phyloP scores from a whole-genome alignment of 2,329 filamentous ascomycete genomes.

The Hypoxylon sp. region DNA sequence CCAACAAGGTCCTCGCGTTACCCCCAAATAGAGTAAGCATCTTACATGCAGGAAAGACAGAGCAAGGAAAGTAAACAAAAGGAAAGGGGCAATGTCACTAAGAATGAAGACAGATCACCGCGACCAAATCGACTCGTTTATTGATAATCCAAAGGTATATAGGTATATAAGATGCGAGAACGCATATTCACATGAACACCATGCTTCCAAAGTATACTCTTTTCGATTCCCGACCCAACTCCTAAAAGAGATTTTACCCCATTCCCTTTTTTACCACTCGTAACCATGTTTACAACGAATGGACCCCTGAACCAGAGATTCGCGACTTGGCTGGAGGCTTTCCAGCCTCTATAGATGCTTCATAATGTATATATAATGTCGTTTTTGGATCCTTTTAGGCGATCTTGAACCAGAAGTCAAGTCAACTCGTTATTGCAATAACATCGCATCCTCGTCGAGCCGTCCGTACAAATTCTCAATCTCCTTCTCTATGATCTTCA shows the following conservation, averaged over 20 bases:
- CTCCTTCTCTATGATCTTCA: slow-evolving; percentile 71
- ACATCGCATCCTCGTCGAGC: slow-evolving; percentile 69
- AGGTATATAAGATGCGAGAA: background rate
- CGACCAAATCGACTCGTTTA: background rate
- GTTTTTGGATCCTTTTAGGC: background rate
- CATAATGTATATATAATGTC: slow-evolving; percentile 16
- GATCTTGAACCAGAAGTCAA: background rate
- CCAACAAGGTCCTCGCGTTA: background rate
- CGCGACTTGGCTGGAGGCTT: background rate
- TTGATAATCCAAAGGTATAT: slow-evolving; percentile 10
- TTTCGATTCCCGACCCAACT: slow-evolving; percentile 5
- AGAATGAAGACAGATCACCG: background rate
- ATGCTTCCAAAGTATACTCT: slow-evolving; percentile 3
- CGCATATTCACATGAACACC: slow-evolving; percentile 2
- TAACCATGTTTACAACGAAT: slow-evolving; percentile 4
- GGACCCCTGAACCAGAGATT: background rate
- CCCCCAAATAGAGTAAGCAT: background rate
- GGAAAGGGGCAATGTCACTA: background rate
- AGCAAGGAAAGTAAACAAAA: background rate
- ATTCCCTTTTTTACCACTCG: background rate
- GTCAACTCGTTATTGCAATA: slow-evolving; percentile 65
- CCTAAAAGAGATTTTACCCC: slow-evolving; percentile 3
- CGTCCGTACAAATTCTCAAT: slow-evolving; percentile 74
- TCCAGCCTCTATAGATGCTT: slow-evolving; percentile 17
- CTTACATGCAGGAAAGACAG: background rate